Conservation (phyloP, 768 basidiomycete genomes). For the Infundibulicybe gibba region DNA sequence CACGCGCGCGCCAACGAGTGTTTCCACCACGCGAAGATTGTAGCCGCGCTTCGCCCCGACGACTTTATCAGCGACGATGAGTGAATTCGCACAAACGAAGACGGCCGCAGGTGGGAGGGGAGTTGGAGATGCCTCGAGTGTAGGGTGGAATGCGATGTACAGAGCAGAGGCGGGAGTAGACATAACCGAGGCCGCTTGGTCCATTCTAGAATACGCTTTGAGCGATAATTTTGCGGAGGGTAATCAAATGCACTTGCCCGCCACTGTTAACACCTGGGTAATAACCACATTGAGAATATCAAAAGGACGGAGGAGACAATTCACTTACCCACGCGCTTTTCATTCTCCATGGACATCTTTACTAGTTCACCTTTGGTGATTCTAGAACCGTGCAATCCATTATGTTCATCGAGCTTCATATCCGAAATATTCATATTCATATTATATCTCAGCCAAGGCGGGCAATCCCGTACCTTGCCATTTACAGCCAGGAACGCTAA, state of each 20-base stretch:
- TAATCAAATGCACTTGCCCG: conserved; percentile 45
- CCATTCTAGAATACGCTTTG: conserved; percentile 53
- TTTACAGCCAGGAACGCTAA: conserved; percentile 79
- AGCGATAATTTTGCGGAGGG: conserved; percentile 1
- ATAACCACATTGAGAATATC: background rate
- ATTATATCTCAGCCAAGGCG: background rate
- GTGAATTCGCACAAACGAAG: conserved; percentile 81
- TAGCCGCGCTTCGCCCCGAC: conserved; percentile 74
- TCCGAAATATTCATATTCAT: background rate
- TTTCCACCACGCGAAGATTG: conserved; percentile 92
- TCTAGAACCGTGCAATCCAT: background rate
- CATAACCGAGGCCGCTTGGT: conserved; percentile 88
- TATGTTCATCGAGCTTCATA: conserved; percentile 11
- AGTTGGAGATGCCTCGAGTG: conserved; percentile 61
- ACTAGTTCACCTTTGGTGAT: conserved; percentile 73
- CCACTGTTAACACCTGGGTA: conserved; percentile 66
- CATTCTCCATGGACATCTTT: conserved; percentile 78
- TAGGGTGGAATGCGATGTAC: conserved; percentile 80
- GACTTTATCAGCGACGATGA: conserved; percentile 79
- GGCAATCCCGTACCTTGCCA: conserved; percentile 42
- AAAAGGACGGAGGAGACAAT: conserved; percentile 2
- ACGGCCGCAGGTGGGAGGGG: conserved; percentile 54
- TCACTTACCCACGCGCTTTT: conserved; percentile 68
- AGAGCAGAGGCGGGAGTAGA: conserved; percentile 66
- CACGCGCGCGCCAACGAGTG: conserved; percentile 73